Percentiles rank a stretch among this genome's conserved stretches.
These are phyloP conservation scores for Leccinum angustisporum DNA, from an alignment of 1,284 basidiomycete species.

Conservation along the genomic window DNA sequence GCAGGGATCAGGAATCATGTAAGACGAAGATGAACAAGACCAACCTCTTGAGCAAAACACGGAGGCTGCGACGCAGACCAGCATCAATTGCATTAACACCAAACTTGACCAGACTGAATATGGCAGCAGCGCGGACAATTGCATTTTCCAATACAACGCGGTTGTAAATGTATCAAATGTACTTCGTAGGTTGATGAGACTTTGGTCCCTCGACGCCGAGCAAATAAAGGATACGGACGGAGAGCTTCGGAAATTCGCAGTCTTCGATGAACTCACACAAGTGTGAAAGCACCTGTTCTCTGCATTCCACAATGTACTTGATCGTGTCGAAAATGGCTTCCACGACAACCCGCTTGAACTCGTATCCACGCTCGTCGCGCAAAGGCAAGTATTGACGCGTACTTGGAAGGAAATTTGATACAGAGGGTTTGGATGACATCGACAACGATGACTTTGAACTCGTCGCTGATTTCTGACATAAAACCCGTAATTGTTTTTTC, in stretches of 20 bases:
- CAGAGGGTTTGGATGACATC: constrained; percentile 98
- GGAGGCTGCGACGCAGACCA: constrained; percentile 82
- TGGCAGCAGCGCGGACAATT: constrained; percentile 95
- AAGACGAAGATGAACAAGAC: constrained; percentile 8
- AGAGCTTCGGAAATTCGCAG: constrained; percentile 99
- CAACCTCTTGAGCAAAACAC: constrained; percentile 82
- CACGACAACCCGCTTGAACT: constrained; percentile 98
- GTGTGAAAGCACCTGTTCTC: constrained; percentile 95
- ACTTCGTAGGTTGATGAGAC: constrained; percentile 94
- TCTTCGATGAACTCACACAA: constrained; percentile 99
- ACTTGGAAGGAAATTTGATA: constrained; percentile 98
- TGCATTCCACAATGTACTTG: constrained; percentile 93
- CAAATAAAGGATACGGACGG: constrained; percentile 93
- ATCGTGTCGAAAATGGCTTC: constrained; percentile 99
- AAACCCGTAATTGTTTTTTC: constrained; percentile 97
- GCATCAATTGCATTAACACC: constrained; percentile 85
- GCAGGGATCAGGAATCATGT: constrained; percentile 12
- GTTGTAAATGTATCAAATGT: constrained; percentile 99
- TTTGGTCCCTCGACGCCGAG: constrained; percentile 96
- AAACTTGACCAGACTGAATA: constrained; percentile 94
- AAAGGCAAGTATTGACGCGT: constrained; percentile 93
- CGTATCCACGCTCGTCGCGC: constrained; percentile 97
- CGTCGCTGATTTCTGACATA: constrained; percentile 99
- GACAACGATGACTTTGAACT: constrained; percentile 99
- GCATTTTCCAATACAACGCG: constrained; percentile 99